phyloP scores from a whole-genome alignment of 2,329 filamentous ascomycete genomes.

The Fusarium sp. region DNA sequence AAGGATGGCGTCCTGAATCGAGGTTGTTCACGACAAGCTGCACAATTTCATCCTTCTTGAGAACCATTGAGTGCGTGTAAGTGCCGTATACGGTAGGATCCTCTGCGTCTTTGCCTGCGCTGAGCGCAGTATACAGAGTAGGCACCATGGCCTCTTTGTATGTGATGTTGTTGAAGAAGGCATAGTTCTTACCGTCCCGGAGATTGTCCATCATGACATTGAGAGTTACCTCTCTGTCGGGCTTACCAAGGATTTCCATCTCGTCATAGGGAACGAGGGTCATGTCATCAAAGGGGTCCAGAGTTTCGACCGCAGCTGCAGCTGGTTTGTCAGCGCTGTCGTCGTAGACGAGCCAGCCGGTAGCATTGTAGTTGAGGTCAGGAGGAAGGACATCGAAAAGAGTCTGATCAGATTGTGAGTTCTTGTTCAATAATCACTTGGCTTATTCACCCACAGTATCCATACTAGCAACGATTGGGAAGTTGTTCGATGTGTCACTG shows the following conservation, averaged over 20 bases:
- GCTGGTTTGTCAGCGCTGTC: conserved; percentile 55
- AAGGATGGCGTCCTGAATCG: conserved; percentile 76
- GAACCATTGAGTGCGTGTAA: conserved; percentile 72
- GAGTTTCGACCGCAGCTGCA: conserved; percentile 65
- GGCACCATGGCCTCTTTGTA: conserved; percentile 80
- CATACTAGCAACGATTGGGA: conserved; percentile 74
- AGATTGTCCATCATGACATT: conserved; percentile 71
- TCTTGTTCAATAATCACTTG: neutral
- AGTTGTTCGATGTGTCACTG: conserved; percentile 69
- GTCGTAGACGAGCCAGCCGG: conserved; percentile 70
- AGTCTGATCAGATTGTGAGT: conserved; percentile 49
- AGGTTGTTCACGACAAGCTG: conserved; percentile 80
- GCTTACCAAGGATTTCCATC: conserved; percentile 65
- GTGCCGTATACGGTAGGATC: conserved; percentile 71
- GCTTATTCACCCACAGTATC: conserved; percentile 62
- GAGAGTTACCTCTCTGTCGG: conserved; percentile 71
- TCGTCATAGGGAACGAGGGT: conserved; percentile 74
- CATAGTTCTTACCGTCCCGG: conserved; percentile 67
- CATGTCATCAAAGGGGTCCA: conserved; percentile 79
- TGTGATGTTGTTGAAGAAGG: conserved; percentile 80
- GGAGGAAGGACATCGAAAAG: conserved; percentile 75
- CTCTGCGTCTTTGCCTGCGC: conserved; percentile 65
- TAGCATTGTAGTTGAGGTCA: conserved; percentile 73
- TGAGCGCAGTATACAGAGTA: conserved; percentile 78
- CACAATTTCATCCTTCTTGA: conserved; percentile 72